Evolutionary conservation across 176 grass and related monocot species (phyloP).

Genomic region (Saccharum spontaneum): DNA sequence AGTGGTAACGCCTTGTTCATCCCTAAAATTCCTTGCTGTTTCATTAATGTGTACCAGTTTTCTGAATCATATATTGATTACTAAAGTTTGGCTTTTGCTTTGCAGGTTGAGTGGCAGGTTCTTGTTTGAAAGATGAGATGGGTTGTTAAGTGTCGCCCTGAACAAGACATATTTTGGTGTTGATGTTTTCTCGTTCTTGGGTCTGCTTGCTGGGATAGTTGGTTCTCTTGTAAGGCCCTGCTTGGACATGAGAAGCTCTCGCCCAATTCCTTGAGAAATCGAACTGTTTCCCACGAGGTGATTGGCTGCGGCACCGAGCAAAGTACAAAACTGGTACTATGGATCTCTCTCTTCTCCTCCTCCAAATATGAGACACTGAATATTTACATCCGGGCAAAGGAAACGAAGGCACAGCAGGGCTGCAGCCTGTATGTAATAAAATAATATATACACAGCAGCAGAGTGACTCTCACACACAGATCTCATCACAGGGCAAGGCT

Average conservation of each 20-base stretch:
- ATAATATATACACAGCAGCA: background rate
- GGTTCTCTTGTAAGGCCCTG: background rate
- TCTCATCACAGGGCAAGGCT: background rate
- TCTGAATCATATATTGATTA: background rate
- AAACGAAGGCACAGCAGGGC: background rate
- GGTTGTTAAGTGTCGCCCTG: background rate
- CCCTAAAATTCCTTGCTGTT: background rate
- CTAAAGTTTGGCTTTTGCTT: background rate
- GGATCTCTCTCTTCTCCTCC: background rate
- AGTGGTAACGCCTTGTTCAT: background rate
- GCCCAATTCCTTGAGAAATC: background rate
- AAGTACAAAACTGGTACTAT: slow-evolving; percentile 1
- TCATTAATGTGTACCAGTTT: background rate
- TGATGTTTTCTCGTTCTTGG: background rate
- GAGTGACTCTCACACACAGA: background rate
- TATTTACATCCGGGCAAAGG: slow-evolving; percentile 32
- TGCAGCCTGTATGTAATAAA: background rate
- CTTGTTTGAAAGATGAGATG: background rate
- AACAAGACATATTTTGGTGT: background rate
- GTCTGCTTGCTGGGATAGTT: background rate
- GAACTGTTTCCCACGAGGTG: background rate
- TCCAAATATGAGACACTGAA: slow-evolving; percentile 24
- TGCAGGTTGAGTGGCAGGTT: background rate
- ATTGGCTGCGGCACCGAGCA: background rate
- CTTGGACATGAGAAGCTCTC: background rate